Percentiles rank a stretch among this genome's conserved stretches.
Evolutionary conservation across 306 rosid species (phyloP).

Genomic region (Gynostemma pentaphyllum): DNA sequence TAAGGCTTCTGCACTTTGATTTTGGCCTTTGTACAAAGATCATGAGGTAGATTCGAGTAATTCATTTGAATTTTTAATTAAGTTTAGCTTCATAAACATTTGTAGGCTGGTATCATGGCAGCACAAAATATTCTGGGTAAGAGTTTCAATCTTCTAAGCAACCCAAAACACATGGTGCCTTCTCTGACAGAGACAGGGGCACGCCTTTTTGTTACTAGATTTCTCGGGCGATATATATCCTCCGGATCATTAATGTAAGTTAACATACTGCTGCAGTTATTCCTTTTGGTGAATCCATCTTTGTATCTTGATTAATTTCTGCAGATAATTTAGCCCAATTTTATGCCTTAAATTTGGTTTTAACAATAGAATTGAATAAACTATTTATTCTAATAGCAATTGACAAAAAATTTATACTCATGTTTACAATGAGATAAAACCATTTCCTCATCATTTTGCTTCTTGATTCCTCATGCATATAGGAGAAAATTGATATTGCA

Average conservation of each 20-base stretch:
- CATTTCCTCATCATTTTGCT: no score
- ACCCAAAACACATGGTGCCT: conserved; percentile 84
- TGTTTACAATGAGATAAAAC: not conserved
- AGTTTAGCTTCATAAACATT: not conserved
- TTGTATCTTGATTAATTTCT: not conserved
- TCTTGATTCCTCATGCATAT: no score
- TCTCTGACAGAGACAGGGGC: conserved; percentile 70
- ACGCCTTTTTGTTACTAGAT: conserved; percentile 55
- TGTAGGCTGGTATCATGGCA: conserved; percentile 79
- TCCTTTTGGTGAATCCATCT: not conserved
- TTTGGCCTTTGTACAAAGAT: not conserved
- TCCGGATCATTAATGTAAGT: conserved; percentile 76
- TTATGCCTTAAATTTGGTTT: not conserved
- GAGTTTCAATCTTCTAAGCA: conserved; percentile 32
- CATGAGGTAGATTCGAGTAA: not conserved
- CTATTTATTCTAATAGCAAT: not conserved
- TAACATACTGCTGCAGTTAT: conserved; percentile 1
- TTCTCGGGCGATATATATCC: conserved; percentile 41
- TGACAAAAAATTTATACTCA: not conserved
- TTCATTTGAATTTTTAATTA: not conserved
- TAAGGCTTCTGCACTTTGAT: not conserved
- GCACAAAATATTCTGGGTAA: conserved; percentile 61
- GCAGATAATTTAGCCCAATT: not conserved
- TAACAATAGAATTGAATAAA: not conserved
- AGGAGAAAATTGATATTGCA: not conserved